phyloP scores from a whole-genome alignment of 2,329 filamentous ascomycete genomes.

The Phialophora tarda region DNA sequence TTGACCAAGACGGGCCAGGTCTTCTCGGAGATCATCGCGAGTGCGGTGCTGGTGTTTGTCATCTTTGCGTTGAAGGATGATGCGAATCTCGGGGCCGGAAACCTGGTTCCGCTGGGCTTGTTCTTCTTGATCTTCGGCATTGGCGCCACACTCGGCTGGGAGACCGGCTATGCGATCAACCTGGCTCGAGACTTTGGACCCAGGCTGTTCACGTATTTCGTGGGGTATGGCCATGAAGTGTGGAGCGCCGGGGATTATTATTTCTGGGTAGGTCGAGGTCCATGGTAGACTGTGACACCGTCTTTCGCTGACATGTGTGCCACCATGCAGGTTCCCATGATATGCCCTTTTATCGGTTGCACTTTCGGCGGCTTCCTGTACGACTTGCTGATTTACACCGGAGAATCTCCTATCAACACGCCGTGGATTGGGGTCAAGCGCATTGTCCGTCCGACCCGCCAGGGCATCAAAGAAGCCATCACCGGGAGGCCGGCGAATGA shows the following conservation, averaged over 20 bases:
- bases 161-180: slow-evolving; percentile 73
- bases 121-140: slow-evolving; percentile 74
- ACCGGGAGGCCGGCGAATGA: slow-evolving; percentile 32
- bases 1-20: slow-evolving; percentile 66
- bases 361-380: slow-evolving; percentile 66
- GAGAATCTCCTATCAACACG: slow-evolving; percentile 67
- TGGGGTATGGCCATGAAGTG: slow-evolving; percentile 67
- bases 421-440: slow-evolving; percentile 64
- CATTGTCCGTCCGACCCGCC: slow-evolving; percentile 43
- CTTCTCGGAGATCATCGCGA: slow-evolving; percentile 69
- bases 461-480: slow-evolving; percentile 35
- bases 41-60: slow-evolving; percentile 66
- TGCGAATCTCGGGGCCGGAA: slow-evolving; percentile 60
- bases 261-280: slow-evolving; percentile 60
- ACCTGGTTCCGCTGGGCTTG: slow-evolving; percentile 61
- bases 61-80: slow-evolving; percentile 66
- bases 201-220: slow-evolving; percentile 64
- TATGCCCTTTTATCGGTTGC: slow-evolving; percentile 66
- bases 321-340: slow-evolving; percentile 63
- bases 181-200: slow-evolving; percentile 70
- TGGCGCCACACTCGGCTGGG: slow-evolving; percentile 69
- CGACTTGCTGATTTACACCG: slow-evolving; percentile 67
- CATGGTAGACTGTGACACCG: not conserved
- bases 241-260: slow-evolving; percentile 65
- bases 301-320: slow-evolving; percentile 10